These are phyloP conservation scores for Claviceps sp. DNA, from an alignment of 2,329 filamentous ascomycete genomes.

Conservation along the genomic window DNA sequence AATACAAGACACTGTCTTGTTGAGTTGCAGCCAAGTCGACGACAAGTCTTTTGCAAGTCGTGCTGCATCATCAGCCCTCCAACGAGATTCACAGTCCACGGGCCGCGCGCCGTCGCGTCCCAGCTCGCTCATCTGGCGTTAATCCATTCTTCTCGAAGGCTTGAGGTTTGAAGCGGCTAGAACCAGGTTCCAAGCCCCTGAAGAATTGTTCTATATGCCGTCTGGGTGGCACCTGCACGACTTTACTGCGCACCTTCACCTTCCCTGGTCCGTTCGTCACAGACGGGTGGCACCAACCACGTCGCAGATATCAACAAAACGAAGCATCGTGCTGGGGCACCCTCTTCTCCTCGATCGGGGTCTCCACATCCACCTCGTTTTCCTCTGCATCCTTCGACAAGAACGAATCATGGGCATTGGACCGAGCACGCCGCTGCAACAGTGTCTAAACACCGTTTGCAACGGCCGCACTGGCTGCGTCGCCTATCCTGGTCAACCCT, in stretches of 20 bases:
- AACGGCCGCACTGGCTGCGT: slow-evolving; percentile 31
- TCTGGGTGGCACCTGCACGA: neutral
- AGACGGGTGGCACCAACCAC: neutral
- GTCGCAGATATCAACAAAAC: neutral
- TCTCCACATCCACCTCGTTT: neutral
- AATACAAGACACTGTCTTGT: neutral
- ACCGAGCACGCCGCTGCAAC: slow-evolving; percentile 25
- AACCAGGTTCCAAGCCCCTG: neutral
- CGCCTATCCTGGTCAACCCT: slow-evolving; percentile 26
- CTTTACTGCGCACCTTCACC: neutral
- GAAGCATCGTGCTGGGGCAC: neutral
- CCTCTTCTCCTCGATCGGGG: neutral
- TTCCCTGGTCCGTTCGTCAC: neutral
- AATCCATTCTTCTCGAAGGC: neutral
- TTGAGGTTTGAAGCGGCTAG: too few relatives aligned
- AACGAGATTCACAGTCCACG: neutral
- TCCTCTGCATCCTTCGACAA: neutral
- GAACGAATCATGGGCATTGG: slow-evolving; percentile 27
- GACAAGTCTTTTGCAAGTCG: neutral
- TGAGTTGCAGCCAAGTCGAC: neutral
- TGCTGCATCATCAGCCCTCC: neutral
- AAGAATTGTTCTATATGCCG: neutral
- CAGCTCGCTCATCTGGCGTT: neutral
- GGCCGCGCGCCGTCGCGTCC: neutral
- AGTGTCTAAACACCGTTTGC: slow-evolving; percentile 35